Percentiles rank a stretch among this genome's conserved stretches.
phyloP scores from a whole-genome alignment of 495 filamentous ascomycete genomes.

The Penicillium lividum region DNA sequence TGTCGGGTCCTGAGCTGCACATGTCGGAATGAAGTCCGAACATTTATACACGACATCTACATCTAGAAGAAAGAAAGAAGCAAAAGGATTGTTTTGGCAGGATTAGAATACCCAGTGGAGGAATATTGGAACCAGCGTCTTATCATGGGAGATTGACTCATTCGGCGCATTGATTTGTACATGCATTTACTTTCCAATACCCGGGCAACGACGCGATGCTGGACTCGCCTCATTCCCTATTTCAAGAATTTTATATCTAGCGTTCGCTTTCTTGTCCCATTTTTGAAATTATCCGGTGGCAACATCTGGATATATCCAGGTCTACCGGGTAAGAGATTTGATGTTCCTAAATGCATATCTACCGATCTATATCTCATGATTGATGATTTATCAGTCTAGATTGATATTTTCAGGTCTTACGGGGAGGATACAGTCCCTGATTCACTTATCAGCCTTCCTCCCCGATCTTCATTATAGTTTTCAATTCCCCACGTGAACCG shows the following conservation, averaged over 20 bases:
- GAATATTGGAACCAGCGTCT: conserved; percentile 10
- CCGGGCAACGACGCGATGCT: conserved; percentile 12
- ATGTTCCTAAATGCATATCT: background rate
- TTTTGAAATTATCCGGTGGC: background rate
- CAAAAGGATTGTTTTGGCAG: background rate
- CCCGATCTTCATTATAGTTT: background rate
- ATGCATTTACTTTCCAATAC: conserved; percentile 23
- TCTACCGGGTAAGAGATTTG: background rate
- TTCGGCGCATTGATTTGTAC: conserved; percentile 9
- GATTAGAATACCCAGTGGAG: conserved; percentile 1
- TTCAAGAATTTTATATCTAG: conserved; percentile 3
- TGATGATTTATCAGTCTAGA: background rate
- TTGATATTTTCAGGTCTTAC: background rate
- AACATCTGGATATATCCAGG: background rate
- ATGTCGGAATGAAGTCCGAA: background rate
- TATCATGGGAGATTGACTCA: conserved; percentile 5
- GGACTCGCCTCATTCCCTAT: conserved; percentile 1
- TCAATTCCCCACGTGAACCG: background rate
- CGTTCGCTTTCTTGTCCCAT: conserved; percentile 1
- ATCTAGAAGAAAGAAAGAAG: background rate
- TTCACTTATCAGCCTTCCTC: background rate
- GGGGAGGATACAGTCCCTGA: background rate
- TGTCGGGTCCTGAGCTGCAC: conserved; percentile 49
- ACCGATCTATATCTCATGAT: background rate
- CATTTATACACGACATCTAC: background rate